phyloP scores from a whole-genome alignment of 768 basidiomycete species.

The Leucocoprinus leucothites region DNA sequence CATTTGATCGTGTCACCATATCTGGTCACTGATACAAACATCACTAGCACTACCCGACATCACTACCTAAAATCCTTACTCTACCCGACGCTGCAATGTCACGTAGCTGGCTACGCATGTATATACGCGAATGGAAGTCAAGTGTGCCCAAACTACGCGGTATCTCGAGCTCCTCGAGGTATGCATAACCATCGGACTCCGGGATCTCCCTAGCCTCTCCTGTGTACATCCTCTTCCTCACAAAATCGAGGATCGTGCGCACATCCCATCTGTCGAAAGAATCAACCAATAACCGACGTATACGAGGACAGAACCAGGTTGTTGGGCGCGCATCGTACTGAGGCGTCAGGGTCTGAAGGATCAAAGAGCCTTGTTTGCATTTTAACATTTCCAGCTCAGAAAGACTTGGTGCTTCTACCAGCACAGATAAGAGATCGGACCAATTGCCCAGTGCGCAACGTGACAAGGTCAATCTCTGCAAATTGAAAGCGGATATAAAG shows the following conservation, averaged over 20 bases:
- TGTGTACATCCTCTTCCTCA: conserved; percentile 10
- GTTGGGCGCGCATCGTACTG: background rate
- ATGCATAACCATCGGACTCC: background rate
- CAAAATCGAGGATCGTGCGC: conserved; percentile 15
- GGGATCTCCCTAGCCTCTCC: background rate
- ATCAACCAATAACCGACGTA: background rate
- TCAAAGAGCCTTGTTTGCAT: background rate
- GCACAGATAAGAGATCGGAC: conserved; percentile 9
- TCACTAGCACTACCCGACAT: background rate
- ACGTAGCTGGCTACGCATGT: background rate
- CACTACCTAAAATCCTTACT: background rate
- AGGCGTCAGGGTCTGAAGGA: background rate
- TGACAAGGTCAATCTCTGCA: conserved; percentile 12
- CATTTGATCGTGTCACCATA: too few species aligned
- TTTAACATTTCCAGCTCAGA: background rate
- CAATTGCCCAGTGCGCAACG: conserved; percentile 15
- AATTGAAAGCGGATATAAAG: conserved; percentile 15
- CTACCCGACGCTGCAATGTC: background rate
- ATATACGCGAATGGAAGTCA: background rate
- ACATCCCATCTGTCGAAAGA: conserved; percentile 7
- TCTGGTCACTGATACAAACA: conserved; percentile 5
- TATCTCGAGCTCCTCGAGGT: conserved; percentile 11
- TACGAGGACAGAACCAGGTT: background rate
- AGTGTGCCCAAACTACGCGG: background rate
- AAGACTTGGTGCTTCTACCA: background rate